Evolutionary conservation across 2,329 filamentous ascomycete genomes (phyloP), one percentile per base, ranked within the genome.

Genomic region (Pseudocercospora ulei): DNA sequence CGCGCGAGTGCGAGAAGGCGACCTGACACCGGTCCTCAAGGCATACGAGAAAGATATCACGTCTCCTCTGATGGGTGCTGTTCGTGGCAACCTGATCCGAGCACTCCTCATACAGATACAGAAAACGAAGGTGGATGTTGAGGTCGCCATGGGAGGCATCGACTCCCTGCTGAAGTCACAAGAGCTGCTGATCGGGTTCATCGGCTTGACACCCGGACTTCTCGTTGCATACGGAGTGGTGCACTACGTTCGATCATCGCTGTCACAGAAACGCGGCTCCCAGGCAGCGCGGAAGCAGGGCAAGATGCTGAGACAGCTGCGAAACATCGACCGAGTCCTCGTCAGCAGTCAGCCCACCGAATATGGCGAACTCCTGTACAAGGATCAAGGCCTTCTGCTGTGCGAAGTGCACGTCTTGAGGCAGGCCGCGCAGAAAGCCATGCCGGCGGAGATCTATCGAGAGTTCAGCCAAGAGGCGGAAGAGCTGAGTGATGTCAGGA

Each of bases 51-150:
- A 81, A 56, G 88, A 95, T 51, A 69, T 98, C 26, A 75, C 81
- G 36, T 80, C 70, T 30, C 90, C 90, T 1, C 77, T 98, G 44
- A 69, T 78, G 38, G 87, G 88, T 5, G 83, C 87, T 0, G 64
- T 98, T 11, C 75, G 77, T 18, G 90, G 90, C 7, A 88, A 96
- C 54, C 71, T 98, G 17, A 74, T 96, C 22, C 79, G 88, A 35
- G 86, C 88, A 3, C 74, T 98, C 17, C 70, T 98, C 28, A 96
- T 98, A 39, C 90, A 98, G 58, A 80, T 98, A 23, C 90, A 98
- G 57, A 98, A 98, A 70, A 96, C 90, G 13, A 98, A 98, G 67
- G 90, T 98, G 5, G 90, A 98, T 56, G 78, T 98, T 7, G 90
- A 98, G 62, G 79, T 96, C 45, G 90, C 90, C 8, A 87, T 98